Conservation (phyloP, 176 grass and related monocot genomes). For the Rhynchospora breviuscula region DNA sequence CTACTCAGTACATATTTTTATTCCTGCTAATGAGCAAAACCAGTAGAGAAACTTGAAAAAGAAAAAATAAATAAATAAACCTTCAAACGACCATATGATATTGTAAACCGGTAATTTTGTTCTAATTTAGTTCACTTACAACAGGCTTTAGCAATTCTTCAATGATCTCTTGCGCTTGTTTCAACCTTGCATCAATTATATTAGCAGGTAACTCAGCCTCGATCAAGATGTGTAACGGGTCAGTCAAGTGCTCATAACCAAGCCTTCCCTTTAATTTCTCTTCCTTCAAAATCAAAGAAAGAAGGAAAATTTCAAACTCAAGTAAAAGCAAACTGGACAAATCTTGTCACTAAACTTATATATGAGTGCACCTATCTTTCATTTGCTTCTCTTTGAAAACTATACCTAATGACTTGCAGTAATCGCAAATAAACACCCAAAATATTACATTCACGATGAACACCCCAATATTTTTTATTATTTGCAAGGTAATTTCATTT, state of each 20-base stretch:
- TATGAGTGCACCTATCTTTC: neutral
- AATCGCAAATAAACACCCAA: neutral
- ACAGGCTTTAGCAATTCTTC: constrained; percentile 74
- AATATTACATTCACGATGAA: neutral
- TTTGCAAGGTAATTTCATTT: neutral
- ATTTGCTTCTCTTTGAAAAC: constrained; percentile 11
- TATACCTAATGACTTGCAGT: neutral
- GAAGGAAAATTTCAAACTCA: neutral
- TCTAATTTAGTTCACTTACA: constrained; percentile 31
- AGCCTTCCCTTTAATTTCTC: constrained; percentile 76
- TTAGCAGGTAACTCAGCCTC: constrained; percentile 77
- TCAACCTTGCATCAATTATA: constrained; percentile 61
- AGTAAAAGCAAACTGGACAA: neutral
- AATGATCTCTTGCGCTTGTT: constrained; percentile 75
- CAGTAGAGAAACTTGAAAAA: neutral
- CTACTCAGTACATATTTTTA: neutral
- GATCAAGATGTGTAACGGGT: constrained; percentile 77
- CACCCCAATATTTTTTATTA: neutral
- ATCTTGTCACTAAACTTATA: neutral
- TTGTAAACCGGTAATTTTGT: neutral
- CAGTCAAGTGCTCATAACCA: constrained; percentile 82
- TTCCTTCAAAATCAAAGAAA: constrained; percentile 37
- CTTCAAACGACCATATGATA: neutral
- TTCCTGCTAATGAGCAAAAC: neutral
- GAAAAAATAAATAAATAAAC: neutral